Conservation (phyloP, 352 stramenopile species). For the Bremia lactucae region DNA sequence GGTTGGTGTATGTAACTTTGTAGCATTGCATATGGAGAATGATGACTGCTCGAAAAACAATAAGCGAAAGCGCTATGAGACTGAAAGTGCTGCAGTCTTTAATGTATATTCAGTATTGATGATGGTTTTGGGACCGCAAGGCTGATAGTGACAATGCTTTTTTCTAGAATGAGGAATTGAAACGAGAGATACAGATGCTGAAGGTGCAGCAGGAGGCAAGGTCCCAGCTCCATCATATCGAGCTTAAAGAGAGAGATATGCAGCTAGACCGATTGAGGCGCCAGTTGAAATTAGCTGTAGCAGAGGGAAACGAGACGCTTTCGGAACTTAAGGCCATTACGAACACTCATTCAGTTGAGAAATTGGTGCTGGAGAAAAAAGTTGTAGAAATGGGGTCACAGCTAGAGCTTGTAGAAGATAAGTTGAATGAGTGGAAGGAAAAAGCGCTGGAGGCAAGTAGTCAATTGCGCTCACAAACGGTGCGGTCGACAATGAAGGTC, state of each 20-base stretch:
- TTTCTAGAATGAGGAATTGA: conserved; percentile 36
- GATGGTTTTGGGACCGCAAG: too few species aligned
- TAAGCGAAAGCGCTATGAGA: conserved; percentile 48
- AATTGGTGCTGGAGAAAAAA: conserved; percentile 54
- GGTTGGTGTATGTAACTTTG: conserved; percentile 2
- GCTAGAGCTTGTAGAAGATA: conserved; percentile 49
- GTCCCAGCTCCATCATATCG: conserved; percentile 46
- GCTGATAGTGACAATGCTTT: neutral
- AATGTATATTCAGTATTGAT: too few species aligned
- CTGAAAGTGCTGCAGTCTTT: conserved; percentile 40
- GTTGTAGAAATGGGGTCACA: conserved; percentile 62
- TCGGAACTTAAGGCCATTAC: conserved; percentile 44
- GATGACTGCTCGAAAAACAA: conserved; percentile 17
- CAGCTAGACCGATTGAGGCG: conserved; percentile 52
- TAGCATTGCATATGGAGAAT: conserved; percentile 20
- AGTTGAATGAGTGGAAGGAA: conserved; percentile 61
- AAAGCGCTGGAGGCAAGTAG: conserved; percentile 46
- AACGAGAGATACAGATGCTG: conserved; percentile 40
- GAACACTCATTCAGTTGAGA: conserved; percentile 43
- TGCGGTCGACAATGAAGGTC: conserved; percentile 51
- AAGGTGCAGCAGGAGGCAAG: conserved; percentile 43
- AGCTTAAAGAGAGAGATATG: conserved; percentile 58
- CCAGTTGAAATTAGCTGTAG: conserved; percentile 53
- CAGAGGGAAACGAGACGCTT: conserved; percentile 52
- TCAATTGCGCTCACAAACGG: conserved; percentile 29